phyloP scores from a whole-genome alignment of 148 eudicot species.

The Dianthus caryophyllus region DNA sequence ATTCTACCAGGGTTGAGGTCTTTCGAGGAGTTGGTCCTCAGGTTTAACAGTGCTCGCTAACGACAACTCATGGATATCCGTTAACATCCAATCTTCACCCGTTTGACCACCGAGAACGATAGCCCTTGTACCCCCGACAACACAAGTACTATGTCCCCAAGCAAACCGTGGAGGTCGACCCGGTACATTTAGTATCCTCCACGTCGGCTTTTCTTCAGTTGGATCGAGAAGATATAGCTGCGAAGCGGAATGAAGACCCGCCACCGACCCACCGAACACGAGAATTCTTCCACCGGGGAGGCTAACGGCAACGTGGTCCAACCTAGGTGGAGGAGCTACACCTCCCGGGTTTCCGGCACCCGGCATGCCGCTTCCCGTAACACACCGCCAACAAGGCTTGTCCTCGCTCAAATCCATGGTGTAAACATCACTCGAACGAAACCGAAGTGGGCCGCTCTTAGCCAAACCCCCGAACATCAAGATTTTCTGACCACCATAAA shows the following conservation, averaged over 20 bases:
- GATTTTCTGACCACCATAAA: constrained; percentile 88
- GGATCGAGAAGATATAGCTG: constrained; percentile 90
- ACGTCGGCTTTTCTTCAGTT: constrained; percentile 90
- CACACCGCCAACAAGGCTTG: constrained; percentile 87
- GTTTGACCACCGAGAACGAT: constrained; percentile 95
- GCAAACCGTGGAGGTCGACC: constrained; percentile 92
- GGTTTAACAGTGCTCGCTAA: constrained; percentile 52
- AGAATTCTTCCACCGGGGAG: constrained; percentile 92
- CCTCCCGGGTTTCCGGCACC: constrained; percentile 97
- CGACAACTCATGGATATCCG: constrained; percentile 80
- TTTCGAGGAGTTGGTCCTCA: constrained; percentile 17
- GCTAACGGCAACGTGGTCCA: constrained; percentile 94
- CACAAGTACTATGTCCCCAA: constrained; percentile 96
- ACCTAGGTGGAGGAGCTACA: constrained; percentile 87
- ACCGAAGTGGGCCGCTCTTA: constrained; percentile 81
- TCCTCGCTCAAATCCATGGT: constrained; percentile 90
- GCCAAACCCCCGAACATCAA: constrained; percentile 97
- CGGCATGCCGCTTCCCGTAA: constrained; percentile 90
- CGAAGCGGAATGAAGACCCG: constrained; percentile 96
- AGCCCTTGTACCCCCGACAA: constrained; percentile 96
- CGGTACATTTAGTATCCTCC: constrained; percentile 88
- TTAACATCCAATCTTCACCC: constrained; percentile 93
- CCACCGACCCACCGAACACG: constrained; percentile 93
- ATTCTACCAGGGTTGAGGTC: constrained; percentile 11
- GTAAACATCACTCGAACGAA: constrained; percentile 82